These are phyloP conservation scores for Rhodomyrtus psidioides DNA, from an alignment of 441 rosid species.

Conservation along the genomic window DNA sequence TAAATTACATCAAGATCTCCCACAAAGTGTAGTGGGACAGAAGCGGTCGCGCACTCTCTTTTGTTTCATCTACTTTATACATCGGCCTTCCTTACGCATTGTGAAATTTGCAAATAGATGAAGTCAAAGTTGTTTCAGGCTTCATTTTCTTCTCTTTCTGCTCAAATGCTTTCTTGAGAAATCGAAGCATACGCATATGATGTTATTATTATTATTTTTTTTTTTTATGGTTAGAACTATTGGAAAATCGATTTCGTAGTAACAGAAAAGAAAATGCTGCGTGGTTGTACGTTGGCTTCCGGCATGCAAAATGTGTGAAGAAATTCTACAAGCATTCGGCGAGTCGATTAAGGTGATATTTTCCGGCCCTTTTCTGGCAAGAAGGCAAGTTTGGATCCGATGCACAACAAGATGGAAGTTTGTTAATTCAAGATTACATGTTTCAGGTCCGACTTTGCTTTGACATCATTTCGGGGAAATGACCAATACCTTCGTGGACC, in stretches of 20 bases:
- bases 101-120: not conserved
- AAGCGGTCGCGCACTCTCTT: not conserved
- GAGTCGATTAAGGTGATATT: not conserved
- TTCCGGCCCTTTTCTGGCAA: not conserved
- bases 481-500: not conserved
- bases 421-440: not conserved
- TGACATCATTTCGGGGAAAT: not conserved
- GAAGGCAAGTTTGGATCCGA: not conserved
- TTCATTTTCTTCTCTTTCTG: not conserved
- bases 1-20: slow-evolving; percentile 71
- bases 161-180: not conserved
- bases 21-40: slow-evolving; percentile 32
- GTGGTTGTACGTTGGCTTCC: not conserved
- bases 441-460: not conserved
- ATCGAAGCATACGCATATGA: not conserved
- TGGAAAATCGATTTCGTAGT: too few species aligned
- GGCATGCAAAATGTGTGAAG: not conserved
- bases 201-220: not conserved
- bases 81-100: not conserved
- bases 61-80: not conserved
- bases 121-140: not conserved
- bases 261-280: too few species aligned
- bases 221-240: too few species aligned
- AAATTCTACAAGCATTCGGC: not conserved
- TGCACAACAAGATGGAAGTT: not conserved